Evolutionary conservation across 257 asterid genomes (phyloP).

Genomic region (Pogostemon cablin): DNA sequence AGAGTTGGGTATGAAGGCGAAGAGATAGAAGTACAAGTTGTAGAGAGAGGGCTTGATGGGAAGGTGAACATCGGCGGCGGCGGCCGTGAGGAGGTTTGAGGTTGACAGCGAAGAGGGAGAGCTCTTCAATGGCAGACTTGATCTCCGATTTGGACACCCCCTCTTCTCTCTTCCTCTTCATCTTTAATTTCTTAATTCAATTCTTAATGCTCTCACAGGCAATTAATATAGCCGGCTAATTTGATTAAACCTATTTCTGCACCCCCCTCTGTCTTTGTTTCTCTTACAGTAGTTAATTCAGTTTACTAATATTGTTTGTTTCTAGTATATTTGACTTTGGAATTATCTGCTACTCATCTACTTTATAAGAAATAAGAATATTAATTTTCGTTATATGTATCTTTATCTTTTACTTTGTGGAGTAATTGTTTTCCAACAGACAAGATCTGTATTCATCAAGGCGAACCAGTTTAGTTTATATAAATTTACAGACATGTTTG

Average conservation of each 20-base stretch:
- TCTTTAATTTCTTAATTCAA: conserved; percentile 25
- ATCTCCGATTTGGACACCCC: conserved; percentile 61
- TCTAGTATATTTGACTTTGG: conserved; percentile 49
- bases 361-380: too few species aligned
- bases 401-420: background rate
- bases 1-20: conserved; percentile 74
- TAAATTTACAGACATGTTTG: too few species aligned
- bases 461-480: background rate
- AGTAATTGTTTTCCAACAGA: background rate
- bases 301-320: conserved; percentile 17
- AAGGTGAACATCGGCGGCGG: conserved; percentile 31
- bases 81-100: conserved; percentile 30
- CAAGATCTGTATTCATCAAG: conserved; percentile 25
- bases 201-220: background rate
- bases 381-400: conserved; percentile 8
- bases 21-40: conserved; percentile 72
- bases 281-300: background rate
- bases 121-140: conserved; percentile 68
- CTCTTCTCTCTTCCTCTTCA: conserved; percentile 76
- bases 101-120: conserved; percentile 46
- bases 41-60: conserved; percentile 76
- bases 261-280: background rate
- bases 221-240: background rate
- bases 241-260: conserved; percentile 10
- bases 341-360: conserved; percentile 26